Conservation (phyloP, 148 eudicot species). For the Dianthus caryophyllus region DNA sequence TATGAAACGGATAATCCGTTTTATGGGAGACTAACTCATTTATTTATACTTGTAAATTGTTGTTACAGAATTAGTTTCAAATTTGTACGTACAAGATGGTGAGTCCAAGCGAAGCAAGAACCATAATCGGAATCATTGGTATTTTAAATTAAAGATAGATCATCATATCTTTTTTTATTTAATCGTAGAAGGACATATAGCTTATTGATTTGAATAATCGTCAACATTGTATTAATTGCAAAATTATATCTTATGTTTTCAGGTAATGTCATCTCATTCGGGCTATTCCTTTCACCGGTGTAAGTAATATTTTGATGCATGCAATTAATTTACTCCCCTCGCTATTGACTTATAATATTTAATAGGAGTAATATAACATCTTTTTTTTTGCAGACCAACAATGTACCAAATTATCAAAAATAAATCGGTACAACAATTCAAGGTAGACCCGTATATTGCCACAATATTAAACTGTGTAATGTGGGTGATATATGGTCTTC, state of each 20-base stretch:
- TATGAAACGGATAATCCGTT: too few relatives aligned
- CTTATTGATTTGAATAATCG: too few relatives aligned
- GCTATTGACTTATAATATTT: too few relatives aligned
- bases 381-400: conserved; percentile 53
- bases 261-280: conserved; percentile 63
- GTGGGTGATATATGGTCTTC: conserved; percentile 80
- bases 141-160: neutral
- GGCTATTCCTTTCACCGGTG: conserved; percentile 53
- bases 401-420: conserved; percentile 40
- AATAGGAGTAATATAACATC: too few relatives aligned
- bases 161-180: too few relatives aligned
- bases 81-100: conserved; percentile 21
- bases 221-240: neutral
- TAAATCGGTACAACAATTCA: conserved; percentile 59
- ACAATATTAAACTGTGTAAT: conserved; percentile 59
- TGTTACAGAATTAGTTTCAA: too few relatives aligned
- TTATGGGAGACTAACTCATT: too few relatives aligned
- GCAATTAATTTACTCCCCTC: neutral
- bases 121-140: conserved; percentile 29
- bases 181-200: too few relatives aligned
- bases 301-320: conserved; percentile 18
- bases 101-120: conserved; percentile 14
- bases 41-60: too few relatives aligned
- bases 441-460: conserved; percentile 60
- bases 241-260: too few relatives aligned